These are phyloP conservation scores for Hysterangium stoloniferum DNA, from an alignment of 768 basidiomycete genomes.

Conservation along the genomic window DNA sequence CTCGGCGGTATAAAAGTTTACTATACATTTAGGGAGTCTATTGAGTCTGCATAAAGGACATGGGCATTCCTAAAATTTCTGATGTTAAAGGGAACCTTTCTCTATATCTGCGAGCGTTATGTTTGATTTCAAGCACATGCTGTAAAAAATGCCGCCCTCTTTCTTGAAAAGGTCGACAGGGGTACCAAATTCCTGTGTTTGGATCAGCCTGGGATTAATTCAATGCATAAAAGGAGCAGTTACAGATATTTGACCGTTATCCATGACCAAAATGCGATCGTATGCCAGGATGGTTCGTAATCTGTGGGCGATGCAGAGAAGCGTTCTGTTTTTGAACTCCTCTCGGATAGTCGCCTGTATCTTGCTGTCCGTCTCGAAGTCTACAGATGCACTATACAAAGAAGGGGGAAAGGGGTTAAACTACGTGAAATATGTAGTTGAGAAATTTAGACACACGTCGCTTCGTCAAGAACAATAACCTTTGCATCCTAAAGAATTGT, in stretches of 20 bases:
- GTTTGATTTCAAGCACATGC: slow-evolving; percentile 29
- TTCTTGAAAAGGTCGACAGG: slow-evolving; percentile 29
- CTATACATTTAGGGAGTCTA: too few relatives aligned
- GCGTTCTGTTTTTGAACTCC: slow-evolving; percentile 33
- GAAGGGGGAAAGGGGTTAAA: background rate
- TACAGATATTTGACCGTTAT: slow-evolving; percentile 33
- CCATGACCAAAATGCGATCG: slow-evolving; percentile 36
- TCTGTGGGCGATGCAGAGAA: slow-evolving; percentile 34
- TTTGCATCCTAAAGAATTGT: slow-evolving; percentile 39
- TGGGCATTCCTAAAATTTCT: background rate
- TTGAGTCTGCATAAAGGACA: too few relatives aligned
- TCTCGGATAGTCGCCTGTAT: slow-evolving; percentile 35
- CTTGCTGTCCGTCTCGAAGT: slow-evolving; percentile 41
- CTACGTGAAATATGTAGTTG: background rate
- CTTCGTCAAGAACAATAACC: slow-evolving; percentile 46
- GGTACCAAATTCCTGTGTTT: slow-evolving; percentile 25
- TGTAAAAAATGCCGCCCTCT: slow-evolving; percentile 26
- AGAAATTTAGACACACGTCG: slow-evolving; percentile 23
- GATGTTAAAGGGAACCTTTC: slow-evolving; percentile 4
- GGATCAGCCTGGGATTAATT: background rate
- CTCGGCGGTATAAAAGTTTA: too few relatives aligned
- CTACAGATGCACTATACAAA: slow-evolving; percentile 32
- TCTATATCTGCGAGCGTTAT: slow-evolving; percentile 26
- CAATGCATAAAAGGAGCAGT: slow-evolving; percentile 20
- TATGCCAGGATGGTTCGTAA: slow-evolving; percentile 33